Evolutionary conservation across 2,329 filamentous ascomycete genomes (phyloP), one percentile per base, ranked within the genome.

Genomic region (Diaporthe sp.): DNA sequence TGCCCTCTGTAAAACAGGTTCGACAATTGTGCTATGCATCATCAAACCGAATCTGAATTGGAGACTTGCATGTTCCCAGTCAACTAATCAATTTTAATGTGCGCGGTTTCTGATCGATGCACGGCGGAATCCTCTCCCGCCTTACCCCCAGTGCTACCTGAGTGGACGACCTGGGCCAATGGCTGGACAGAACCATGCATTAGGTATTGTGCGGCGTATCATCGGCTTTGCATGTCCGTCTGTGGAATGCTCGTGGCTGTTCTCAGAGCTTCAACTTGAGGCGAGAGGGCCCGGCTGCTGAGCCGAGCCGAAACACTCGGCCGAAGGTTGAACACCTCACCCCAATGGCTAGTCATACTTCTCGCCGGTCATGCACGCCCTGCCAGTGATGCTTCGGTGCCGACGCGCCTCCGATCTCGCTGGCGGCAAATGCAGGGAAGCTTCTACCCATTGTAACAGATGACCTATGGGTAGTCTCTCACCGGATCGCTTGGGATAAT

Each of bases 221-320:
- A 65, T 65, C 59, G 59, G 61, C 61, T 50, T 19, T 63, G 59
- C 59, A 30, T 10, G 37, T 63, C 59, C 17, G 25, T 13, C 39
- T n/a, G 10, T n/a, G 59, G 25, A 22, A 27, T 63, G 59, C 39
- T 63, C 39, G 56, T 59, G 56, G 56, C 56, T 59, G 13, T n/a
- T n/a, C n/a, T n/a, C n/a, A n/a, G n/a, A n/a, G n/a, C n/a, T n/a
- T n/a, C n/a, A n/a, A n/a, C n/a, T n/a, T n/a, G n/a, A n/a, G n/a
- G n/a, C n/a, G n/a, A 35, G 32, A 35, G 32, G 32, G 12, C 56
- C 17, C 37, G 56, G 56, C 56, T 27, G 35, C 56, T 61, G n/a
- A 35, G 61, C 61, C 61, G 61, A 66, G 44, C 61, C 61, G 61
- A 51, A 66, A 37, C 22, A 66, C 61, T 66, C 61, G 61, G 61